These are phyloP conservation scores for Apium graveolens DNA, from an alignment of 129 eudicot species.

Conservation along the genomic window DNA sequence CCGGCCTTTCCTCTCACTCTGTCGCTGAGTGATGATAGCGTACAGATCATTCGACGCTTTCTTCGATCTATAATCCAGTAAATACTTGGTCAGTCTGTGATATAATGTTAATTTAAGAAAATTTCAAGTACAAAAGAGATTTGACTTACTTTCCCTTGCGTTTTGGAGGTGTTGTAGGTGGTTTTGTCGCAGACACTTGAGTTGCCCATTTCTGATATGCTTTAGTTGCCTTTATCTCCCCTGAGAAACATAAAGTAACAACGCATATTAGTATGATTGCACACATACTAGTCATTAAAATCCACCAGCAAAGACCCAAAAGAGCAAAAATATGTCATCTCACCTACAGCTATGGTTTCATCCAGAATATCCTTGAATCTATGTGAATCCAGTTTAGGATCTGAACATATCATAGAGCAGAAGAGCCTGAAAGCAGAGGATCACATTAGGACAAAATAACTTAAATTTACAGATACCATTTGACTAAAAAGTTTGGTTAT, in stretches of 20 bases:
- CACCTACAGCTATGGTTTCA: conserved; percentile 82
- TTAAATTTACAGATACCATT: background rate
- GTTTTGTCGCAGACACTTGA: conserved; percentile 54
- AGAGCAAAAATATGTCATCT: background rate
- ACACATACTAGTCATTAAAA: background rate
- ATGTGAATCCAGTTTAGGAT: conserved; percentile 85
- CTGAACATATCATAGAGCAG: conserved; percentile 95
- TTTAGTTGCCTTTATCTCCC: conserved; percentile 63
- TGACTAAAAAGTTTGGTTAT: background rate
- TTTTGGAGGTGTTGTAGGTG: conserved; percentile 75
- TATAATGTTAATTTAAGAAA: background rate
- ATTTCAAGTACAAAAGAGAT: background rate
- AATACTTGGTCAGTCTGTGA: conserved; percentile 1
- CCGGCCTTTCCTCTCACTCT: conserved; percentile 59
- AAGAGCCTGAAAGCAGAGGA: conserved; percentile 50
- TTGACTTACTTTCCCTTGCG: conserved; percentile 57
- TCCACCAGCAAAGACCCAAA: background rate
- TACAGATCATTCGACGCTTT: conserved; percentile 57
- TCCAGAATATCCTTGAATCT: conserved; percentile 90
- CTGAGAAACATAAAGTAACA: conserved; percentile 22
- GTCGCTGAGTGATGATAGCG: conserved; percentile 76
- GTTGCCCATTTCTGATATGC: conserved; percentile 81
- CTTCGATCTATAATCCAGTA: conserved; percentile 39
- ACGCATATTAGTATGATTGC: background rate
- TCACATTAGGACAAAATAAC: background rate